Conservation (phyloP, 164 flowering plant species). For the Stephania yunnanensis region DNA sequence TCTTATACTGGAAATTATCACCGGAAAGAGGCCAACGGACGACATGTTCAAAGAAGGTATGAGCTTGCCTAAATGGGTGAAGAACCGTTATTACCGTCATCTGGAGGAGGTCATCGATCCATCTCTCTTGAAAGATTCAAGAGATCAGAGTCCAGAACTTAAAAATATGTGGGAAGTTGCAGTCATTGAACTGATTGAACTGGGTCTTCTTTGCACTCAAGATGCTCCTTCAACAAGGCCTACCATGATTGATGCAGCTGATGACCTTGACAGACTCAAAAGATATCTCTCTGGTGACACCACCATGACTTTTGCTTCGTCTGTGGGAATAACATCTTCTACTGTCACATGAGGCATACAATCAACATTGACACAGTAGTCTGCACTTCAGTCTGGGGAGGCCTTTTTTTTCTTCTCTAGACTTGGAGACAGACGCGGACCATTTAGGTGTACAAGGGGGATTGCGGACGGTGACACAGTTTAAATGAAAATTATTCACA, state of each 20-base stretch:
- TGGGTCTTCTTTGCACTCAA: constrained; percentile 32
- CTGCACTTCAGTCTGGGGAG: background rate
- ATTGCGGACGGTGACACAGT: background rate
- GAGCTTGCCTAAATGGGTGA: constrained; percentile 27
- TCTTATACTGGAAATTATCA: constrained; percentile 25
- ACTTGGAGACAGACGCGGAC: too few relatives aligned
- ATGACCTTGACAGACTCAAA: constrained; percentile 27
- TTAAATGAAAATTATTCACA: background rate
- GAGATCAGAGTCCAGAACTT: constrained; percentile 16
- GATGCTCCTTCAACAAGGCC: constrained; percentile 29
- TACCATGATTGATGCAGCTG: constrained; percentile 29
- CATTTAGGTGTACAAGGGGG: background rate
- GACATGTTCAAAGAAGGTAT: constrained; percentile 19
- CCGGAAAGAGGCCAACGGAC: constrained; percentile 28
- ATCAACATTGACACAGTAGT: background rate
- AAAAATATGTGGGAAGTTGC: constrained; percentile 23
- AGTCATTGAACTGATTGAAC: constrained; percentile 20
- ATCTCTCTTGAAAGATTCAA: constrained; percentile 11
- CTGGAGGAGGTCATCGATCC: constrained; percentile 21
- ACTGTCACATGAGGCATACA: constrained; percentile 7
- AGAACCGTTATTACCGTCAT: constrained; percentile 19
- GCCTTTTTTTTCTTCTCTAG: too few relatives aligned
- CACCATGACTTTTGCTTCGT: constrained; percentile 22
- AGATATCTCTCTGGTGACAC: constrained; percentile 26
- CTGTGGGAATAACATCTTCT: constrained; percentile 23